These are phyloP conservation scores for Ilex paraguariensis DNA, from an alignment of 305 asterid genomes.

Conservation along the genomic window DNA sequence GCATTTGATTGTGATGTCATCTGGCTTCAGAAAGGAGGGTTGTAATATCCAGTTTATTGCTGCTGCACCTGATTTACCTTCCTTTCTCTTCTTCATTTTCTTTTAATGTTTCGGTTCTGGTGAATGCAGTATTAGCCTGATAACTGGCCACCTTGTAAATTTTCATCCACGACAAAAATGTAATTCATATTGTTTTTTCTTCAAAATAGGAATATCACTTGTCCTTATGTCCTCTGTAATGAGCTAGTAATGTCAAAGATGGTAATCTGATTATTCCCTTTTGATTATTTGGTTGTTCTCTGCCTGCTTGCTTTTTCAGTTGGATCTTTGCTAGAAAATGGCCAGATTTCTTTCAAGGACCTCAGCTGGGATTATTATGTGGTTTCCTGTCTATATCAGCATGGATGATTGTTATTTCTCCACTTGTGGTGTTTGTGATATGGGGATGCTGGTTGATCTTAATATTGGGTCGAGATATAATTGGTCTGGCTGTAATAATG, in stretches of 20 bases:
- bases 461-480: constrained; percentile 89
- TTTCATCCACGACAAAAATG: no score
- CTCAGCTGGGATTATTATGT: constrained; percentile 82
- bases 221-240: neutral
- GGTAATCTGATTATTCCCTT: neutral
- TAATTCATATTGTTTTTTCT: no score
- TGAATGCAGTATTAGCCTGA: no score
- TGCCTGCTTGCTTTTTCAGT: constrained; percentile 41
- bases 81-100: no score
- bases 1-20: no score
- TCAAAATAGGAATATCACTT: neutral
- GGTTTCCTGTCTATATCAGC: constrained; percentile 70
- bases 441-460: constrained; percentile 97
- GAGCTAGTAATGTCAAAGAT: neutral
- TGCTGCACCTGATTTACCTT: no score
- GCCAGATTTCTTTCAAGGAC: constrained; percentile 85
- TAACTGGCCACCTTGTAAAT: no score
- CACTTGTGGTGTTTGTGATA: constrained; percentile 67
- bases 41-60: no score
- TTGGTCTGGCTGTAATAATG: constrained; percentile 98
- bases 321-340: constrained; percentile 99
- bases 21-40: no score
- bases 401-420: constrained; percentile 87
- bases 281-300: constrained; percentile 22
- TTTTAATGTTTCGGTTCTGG: no score